Percentiles rank a stretch among this genome's conserved stretches.
These are phyloP conservation scores for Cadophora sp. DNA, from an alignment of 2,329 filamentous ascomycete species.

Conservation along the genomic window DNA sequence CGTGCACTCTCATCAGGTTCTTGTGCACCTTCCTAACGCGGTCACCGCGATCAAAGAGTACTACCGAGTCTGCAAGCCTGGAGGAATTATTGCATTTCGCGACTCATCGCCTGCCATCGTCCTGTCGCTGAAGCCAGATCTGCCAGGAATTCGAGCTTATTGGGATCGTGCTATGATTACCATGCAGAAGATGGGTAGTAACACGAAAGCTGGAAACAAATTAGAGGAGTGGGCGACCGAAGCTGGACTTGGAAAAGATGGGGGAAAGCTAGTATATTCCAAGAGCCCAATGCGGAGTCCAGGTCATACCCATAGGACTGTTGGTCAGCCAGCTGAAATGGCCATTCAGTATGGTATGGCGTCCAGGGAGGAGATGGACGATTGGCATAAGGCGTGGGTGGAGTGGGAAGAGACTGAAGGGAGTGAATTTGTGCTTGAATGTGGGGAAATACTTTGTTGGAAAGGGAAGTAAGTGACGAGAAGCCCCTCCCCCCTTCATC, in stretches of 20 bases:
- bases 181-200: slow-evolving; percentile 24
- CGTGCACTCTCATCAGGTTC: slow-evolving; percentile 63
- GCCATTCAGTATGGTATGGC: slow-evolving; percentile 44
- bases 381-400: slow-evolving; percentile 45
- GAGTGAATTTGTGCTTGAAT: slow-evolving; percentile 22
- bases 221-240: slow-evolving; percentile 28
- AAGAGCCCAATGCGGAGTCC: slow-evolving; percentile 18
- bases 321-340: slow-evolving; percentile 42
- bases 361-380: slow-evolving; percentile 42
- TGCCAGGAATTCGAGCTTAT: slow-evolving; percentile 25
- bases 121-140: slow-evolving; percentile 26
- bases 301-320: slow-evolving; percentile 36
- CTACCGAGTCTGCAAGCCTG: slow-evolving; percentile 57
- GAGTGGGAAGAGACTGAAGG: slow-evolving; percentile 38
- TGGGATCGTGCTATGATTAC: slow-evolving; percentile 19
- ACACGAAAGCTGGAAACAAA: slow-evolving; percentile 24
- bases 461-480: slow-evolving; percentile 13
- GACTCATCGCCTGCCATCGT: slow-evolving; percentile 41
- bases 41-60: slow-evolving; percentile 58
- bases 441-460: slow-evolving; percentile 24
- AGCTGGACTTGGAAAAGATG: slow-evolving; percentile 26
- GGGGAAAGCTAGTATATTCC: slow-evolving; percentile 16
- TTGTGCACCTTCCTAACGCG: slow-evolving; percentile 61
- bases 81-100: slow-evolving; percentile 58
- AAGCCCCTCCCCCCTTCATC: neutral